Evolutionary conservation across 2,329 filamentous ascomycete genomes (phyloP), one percentile per base, ranked within the genome.

Genomic region (Neurospora crassa): DNA sequence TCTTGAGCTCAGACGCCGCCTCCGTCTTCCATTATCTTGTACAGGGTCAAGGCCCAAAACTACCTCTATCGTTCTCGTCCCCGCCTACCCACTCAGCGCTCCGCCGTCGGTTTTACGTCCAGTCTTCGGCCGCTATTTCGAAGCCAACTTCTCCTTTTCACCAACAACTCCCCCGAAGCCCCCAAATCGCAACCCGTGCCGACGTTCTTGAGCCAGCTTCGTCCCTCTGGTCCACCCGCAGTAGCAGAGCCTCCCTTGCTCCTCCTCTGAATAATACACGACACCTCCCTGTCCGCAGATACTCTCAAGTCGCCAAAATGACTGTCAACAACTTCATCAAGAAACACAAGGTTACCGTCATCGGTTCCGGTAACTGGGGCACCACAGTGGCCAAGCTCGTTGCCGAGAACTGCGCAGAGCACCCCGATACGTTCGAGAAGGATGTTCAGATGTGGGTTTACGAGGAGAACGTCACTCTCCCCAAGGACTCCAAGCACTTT

Each of bases 401-500:
- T 69, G 94, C 94, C 76, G 95, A 99, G 82, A 99, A 97, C 83
- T 92, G 93, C 45, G 89, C 87, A 73, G 89, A 87, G 74, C 86
- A 97, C 82, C 86, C 90, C 11, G 87, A 93, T 40, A 79, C 97
- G 67, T 99, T 98, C 79, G 92, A 98, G 78, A 85, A 91, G 80
- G 86, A 93, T 73, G 94, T 99, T 69, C 93, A 97, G 82, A 98
- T 99, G 96, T 99, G 96, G 96, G 96, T 99, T 78, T 97, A 90
- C 79, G 96, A 99, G 82, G 96, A 99, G 82, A 88, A 97, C 34
- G 90, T 97, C 74, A 87, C 88, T 70, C 85, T 97, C 59, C 83
- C 92, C 14, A 86, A 90, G 77, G 86, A 87, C 74, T 95, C 92
- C 68, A 89, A 88, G 76, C 87, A 93, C 82, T 94, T 93, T 85